Conservation (phyloP, 176 grass and related monocot genomes). For the Metroxylon sagu region DNA sequence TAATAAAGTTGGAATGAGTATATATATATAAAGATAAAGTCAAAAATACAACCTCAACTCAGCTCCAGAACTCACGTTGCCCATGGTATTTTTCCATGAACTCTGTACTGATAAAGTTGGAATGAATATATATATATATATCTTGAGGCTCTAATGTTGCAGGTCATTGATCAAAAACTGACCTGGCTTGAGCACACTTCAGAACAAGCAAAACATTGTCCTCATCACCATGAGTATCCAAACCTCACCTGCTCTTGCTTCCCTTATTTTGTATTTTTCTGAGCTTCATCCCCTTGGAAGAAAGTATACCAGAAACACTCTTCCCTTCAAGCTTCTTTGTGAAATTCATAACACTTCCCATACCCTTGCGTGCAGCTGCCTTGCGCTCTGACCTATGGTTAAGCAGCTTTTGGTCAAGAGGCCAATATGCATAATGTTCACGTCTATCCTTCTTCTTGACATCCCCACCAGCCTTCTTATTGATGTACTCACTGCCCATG, state of each 20-base stretch:
- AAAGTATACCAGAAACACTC: slow-evolving; percentile 44
- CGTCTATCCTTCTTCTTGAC: slow-evolving; percentile 84
- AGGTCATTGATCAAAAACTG: no score
- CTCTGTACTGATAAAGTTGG: no score
- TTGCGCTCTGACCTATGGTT: slow-evolving; percentile 72
- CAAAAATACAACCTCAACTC: no score
- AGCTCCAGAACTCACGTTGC: no score
- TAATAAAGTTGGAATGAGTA: no score
- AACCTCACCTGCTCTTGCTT: slow-evolving; percentile 13
- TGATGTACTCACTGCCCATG: slow-evolving; percentile 74
- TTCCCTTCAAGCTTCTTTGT: slow-evolving; percentile 77
- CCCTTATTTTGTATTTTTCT: slow-evolving; percentile 38
- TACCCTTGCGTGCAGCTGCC: slow-evolving; percentile 61
- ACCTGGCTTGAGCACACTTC: no score
- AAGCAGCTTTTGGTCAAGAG: slow-evolving; percentile 71
- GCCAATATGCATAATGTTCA: slow-evolving; percentile 93
- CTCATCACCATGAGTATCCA: not conserved
- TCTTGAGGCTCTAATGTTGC: no score
- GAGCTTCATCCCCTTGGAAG: slow-evolving; percentile 23
- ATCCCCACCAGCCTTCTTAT: slow-evolving; percentile 72
- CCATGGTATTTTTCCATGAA: no score
- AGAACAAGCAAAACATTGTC: no score
- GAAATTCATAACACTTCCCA: slow-evolving; percentile 74
- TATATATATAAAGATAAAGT: no score
- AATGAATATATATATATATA: no score